Evolutionary conservation across 192 early-diverging fungal species (phyloP).

Genomic region (Rhizoclosmatium sp.): DNA sequence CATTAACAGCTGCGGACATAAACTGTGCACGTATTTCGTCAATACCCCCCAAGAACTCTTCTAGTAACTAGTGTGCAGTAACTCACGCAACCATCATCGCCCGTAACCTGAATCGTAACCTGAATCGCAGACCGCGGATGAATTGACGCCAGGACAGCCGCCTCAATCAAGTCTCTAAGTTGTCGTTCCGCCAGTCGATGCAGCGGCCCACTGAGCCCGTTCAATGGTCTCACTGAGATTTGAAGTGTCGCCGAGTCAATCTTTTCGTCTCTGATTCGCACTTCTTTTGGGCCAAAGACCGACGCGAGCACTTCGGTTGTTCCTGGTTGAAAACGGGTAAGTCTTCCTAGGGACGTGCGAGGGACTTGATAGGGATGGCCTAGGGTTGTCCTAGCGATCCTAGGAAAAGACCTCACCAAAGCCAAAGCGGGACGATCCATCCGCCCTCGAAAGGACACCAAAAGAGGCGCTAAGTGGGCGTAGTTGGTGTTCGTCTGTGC

Average conservation of each 20-base stretch:
- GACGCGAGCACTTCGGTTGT: slow-evolving; percentile 77
- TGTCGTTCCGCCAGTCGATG: slow-evolving; percentile 79
- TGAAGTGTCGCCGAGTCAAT: slow-evolving; percentile 87
- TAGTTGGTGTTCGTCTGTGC: slow-evolving; percentile 54
- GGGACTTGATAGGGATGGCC: neutral
- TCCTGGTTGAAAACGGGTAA: slow-evolving; percentile 48
- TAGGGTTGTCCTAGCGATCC: neutral
- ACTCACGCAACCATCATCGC: slow-evolving; percentile 86
- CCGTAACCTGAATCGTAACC: slow-evolving; percentile 85
- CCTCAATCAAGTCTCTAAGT: slow-evolving; percentile 77
- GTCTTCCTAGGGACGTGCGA: neutral
- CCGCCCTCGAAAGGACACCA: slow-evolving; percentile 74
- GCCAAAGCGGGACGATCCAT: slow-evolving; percentile 87
- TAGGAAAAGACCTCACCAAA: slow-evolving; percentile 59
- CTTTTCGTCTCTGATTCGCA: slow-evolving; percentile 85
- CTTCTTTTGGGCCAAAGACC: slow-evolving; percentile 89
- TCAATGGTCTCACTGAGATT: slow-evolving; percentile 75
- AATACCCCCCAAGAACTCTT: neutral
- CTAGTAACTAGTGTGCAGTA: neutral
- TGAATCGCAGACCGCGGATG: slow-evolving; percentile 89
- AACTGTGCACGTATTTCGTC: slow-evolving; percentile 49
- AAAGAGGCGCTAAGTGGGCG: slow-evolving; percentile 75
- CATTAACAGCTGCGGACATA: slow-evolving; percentile 83
- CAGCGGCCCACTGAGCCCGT: slow-evolving; percentile 69
- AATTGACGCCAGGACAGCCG: slow-evolving; percentile 74